Conservation (phyloP, 345 rosid species). For the Erucastrum elatum region DNA sequence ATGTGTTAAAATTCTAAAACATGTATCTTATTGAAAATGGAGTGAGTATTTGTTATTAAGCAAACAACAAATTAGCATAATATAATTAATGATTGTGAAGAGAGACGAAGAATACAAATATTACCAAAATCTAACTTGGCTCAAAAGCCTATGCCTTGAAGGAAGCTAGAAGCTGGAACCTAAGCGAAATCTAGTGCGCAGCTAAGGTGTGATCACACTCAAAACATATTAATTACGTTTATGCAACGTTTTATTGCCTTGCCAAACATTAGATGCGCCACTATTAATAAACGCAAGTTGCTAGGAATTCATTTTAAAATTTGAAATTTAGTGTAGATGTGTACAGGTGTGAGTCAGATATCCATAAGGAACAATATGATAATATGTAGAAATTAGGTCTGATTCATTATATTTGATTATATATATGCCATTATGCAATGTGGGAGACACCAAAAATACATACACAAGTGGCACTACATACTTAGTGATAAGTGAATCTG, state of each 20-base stretch:
- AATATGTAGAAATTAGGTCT: slow-evolving; percentile 37
- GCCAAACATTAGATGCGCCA: not conserved
- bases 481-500: slow-evolving; percentile 29
- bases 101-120: not conserved
- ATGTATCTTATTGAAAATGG: too few relatives aligned
- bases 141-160: not conserved
- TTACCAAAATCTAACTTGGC: not conserved
- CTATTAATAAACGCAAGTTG: slow-evolving; percentile 20
- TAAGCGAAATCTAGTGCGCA: not conserved
- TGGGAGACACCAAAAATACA: slow-evolving; percentile 39
- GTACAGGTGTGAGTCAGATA: slow-evolving; percentile 39
- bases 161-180: not conserved
- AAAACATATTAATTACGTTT: not conserved
- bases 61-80: too few relatives aligned
- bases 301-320: not conserved
- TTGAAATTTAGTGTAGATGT: slow-evolving; percentile 18
- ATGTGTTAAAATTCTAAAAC: too few relatives aligned
- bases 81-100: not conserved
- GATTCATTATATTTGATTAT: slow-evolving; percentile 11
- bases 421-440: slow-evolving; percentile 15
- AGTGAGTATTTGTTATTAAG: too few relatives aligned
- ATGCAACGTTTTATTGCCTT: slow-evolving; percentile 12
- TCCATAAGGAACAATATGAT: slow-evolving; percentile 37
- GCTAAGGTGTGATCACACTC: not conserved
- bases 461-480: slow-evolving; percentile 15